Evolutionary conservation across 1,139 yeast genomes (phyloP).

Genomic region (Yamadazyma conglobata): DNA sequence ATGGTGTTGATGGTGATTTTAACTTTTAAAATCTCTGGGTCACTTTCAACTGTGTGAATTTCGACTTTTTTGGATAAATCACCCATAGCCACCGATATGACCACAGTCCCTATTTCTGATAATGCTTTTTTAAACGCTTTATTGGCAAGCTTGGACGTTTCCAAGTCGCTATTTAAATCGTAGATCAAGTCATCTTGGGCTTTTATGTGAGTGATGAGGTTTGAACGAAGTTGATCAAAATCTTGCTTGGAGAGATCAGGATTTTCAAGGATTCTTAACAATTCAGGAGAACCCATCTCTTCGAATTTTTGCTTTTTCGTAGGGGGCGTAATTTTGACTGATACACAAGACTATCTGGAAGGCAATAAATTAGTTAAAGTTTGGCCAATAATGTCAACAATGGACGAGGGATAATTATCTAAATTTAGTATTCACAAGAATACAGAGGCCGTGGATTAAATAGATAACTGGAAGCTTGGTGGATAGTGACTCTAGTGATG

Average conservation of each 20-base stretch:
- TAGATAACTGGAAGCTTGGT: too few species aligned
- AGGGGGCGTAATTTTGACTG: conserved; percentile 18
- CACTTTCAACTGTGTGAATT: conserved; percentile 68
- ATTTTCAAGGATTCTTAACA: conserved; percentile 38
- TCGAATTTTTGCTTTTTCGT: conserved; percentile 18
- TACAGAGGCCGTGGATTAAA: too few species aligned
- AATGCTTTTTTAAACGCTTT: conserved; percentile 74
- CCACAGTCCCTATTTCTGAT: conserved; percentile 77
- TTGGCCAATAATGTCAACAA: too few species aligned
- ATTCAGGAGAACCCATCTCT: conserved; percentile 31
- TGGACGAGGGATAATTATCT: too few species aligned
- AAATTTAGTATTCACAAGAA: too few species aligned
- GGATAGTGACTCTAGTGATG: too few species aligned
- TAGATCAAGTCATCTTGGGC: conserved; percentile 29
- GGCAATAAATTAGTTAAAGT: too few species aligned
- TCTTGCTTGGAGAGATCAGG: conserved; percentile 35
- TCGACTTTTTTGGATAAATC: conserved; percentile 76
- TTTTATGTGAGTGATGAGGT: conserved; percentile 28
- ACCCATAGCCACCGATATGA: conserved; percentile 82
- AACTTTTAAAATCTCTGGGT: conserved; percentile 72
- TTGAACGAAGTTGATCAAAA: conserved; percentile 31
- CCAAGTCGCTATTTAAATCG: conserved; percentile 38
- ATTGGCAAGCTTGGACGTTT: conserved; percentile 60
- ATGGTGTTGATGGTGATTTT: conserved; percentile 80
- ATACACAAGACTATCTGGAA: background rate